Conservation (phyloP, 2,329 filamentous ascomycete genomes). For the Cryphonectria carpinicola region DNA sequence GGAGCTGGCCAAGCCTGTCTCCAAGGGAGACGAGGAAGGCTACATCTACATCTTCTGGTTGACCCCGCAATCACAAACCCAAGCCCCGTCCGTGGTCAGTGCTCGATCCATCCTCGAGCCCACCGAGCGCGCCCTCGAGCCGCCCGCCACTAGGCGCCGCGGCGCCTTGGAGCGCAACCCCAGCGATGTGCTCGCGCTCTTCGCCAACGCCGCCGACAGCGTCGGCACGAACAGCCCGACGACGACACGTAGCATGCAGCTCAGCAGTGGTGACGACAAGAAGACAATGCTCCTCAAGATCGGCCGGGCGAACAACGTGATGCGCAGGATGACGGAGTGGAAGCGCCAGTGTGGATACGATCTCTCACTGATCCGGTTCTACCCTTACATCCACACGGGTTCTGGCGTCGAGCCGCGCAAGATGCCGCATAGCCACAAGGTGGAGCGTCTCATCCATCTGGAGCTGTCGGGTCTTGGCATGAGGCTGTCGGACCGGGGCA, state of each 20-base stretch:
- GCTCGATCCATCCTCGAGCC: slow-evolving; percentile 63
- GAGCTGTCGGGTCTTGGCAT: slow-evolving; percentile 72
- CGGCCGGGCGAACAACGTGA: slow-evolving; percentile 77
- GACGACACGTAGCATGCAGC: slow-evolving; percentile 25
- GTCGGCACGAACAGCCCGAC: slow-evolving; percentile 31
- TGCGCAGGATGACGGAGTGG: slow-evolving; percentile 91
- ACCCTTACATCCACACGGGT: slow-evolving; percentile 72
- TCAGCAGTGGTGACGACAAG: slow-evolving; percentile 36
- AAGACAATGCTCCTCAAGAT: slow-evolving; percentile 73
- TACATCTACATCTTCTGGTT: slow-evolving; percentile 99
- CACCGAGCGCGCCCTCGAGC: slow-evolving; percentile 43
- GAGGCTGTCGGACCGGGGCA: slow-evolving; percentile 54
- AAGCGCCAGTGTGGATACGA: slow-evolving; percentile 89
- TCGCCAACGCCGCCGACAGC: slow-evolving; percentile 42
- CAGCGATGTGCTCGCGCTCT: slow-evolving; percentile 60
- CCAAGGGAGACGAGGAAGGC: slow-evolving; percentile 75
- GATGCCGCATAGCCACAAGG: slow-evolving; percentile 82
- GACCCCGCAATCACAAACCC: slow-evolving; percentile 65
- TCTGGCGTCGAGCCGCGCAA: slow-evolving; percentile 59
- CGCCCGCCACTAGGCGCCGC: slow-evolving; percentile 42
- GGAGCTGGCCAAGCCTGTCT: slow-evolving; percentile 78
- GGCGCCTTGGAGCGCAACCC: slow-evolving; percentile 47
- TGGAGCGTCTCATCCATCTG: slow-evolving; percentile 88
- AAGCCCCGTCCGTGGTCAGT: slow-evolving; percentile 60
- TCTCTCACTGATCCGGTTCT: slow-evolving; percentile 85